Conservation (phyloP, 495 filamentous ascomycete genomes). For the Bacidia rubella region DNA sequence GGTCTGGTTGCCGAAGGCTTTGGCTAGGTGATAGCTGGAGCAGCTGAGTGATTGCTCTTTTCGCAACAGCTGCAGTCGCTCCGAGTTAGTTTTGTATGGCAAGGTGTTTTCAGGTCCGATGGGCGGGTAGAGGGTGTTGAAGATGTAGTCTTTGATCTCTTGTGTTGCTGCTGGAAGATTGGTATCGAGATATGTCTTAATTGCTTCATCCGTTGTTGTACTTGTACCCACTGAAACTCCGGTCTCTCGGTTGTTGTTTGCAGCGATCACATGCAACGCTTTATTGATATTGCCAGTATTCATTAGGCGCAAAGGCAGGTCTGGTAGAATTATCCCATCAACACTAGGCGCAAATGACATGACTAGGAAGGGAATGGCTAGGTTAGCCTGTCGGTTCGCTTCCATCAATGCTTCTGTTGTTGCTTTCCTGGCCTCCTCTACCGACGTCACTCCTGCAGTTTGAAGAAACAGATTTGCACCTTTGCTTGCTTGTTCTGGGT, state of each 20-base stretch:
- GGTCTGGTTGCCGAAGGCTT: slow-evolving; percentile 6
- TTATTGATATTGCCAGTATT: slow-evolving; percentile 4
- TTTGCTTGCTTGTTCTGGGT: slow-evolving; percentile 2
- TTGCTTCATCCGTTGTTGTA: slow-evolving; percentile 1
- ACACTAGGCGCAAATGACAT: slow-evolving; percentile 7
- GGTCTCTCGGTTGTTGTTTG: slow-evolving; percentile 4
- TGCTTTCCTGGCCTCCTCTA: slow-evolving; percentile 5
- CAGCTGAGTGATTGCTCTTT: slow-evolving; percentile 5
- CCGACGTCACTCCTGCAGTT: slow-evolving; percentile 4
- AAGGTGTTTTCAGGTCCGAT: background rate
- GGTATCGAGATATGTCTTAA: slow-evolving; percentile 4
- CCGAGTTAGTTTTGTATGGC: slow-evolving; percentile 9
- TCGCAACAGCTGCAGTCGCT: slow-evolving; percentile 5
- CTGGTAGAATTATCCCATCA: slow-evolving; percentile 6
- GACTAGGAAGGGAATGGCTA: slow-evolving; percentile 1
- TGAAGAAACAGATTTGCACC: slow-evolving; percentile 6
- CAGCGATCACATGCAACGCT: slow-evolving; percentile 2
- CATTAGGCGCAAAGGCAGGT: slow-evolving; percentile 3
- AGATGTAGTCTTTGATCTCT: slow-evolving; percentile 4
- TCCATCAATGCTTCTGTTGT: slow-evolving; percentile 6
- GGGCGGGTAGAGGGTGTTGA: slow-evolving; percentile 9
- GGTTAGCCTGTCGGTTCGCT: slow-evolving; percentile 3
- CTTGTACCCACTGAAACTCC: background rate
- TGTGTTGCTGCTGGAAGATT: slow-evolving; percentile 2
- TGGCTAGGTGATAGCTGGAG: background rate